These are phyloP conservation scores for Solanum phureja DNA, from an alignment of 257 asterid genomes.

Conservation along the genomic window DNA sequence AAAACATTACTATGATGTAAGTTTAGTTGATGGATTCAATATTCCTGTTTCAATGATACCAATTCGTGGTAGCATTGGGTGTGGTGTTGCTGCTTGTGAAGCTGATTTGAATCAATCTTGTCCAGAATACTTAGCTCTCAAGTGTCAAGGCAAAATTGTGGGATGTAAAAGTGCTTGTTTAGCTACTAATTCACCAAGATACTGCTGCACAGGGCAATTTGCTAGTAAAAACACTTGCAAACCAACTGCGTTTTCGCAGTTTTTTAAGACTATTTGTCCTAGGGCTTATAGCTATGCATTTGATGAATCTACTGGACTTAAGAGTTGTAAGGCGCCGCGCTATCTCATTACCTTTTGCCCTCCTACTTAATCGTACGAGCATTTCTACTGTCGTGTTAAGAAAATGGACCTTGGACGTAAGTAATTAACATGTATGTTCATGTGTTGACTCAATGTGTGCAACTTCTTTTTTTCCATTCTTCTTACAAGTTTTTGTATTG, in stretches of 20 bases:
- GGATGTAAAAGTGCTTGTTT: constrained; percentile 68
- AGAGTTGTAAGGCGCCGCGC: constrained; percentile 41
- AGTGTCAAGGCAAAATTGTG: constrained; percentile 33
- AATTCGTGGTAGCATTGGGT: constrained; percentile 29
- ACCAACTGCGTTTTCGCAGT: constrained; percentile 29
- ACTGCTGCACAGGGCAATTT: constrained; percentile 52
- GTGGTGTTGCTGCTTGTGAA: constrained; percentile 74
- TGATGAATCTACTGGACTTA: constrained; percentile 46
- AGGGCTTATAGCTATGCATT: constrained; percentile 50
- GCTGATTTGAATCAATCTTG: constrained; percentile 45
- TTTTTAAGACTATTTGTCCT: constrained; percentile 63
- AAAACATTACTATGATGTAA: constrained; percentile 65
- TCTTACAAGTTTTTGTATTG: background rate
- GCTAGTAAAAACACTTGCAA: constrained; percentile 25
- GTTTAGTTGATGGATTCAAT: constrained; percentile 78
- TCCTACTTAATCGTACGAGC: constrained; percentile 7
- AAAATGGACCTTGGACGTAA: background rate
- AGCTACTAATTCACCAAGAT: constrained; percentile 28
- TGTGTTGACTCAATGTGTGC: background rate
- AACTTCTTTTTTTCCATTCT: background rate
- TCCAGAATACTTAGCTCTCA: constrained; percentile 39
- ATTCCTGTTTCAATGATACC: constrained; percentile 62
- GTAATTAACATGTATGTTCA: background rate
- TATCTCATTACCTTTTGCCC: constrained; percentile 65
- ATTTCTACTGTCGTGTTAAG: background rate